Base-by-base conservation (phyloP, 73 alveolate species). In the Stentor roeselii region DNA sequence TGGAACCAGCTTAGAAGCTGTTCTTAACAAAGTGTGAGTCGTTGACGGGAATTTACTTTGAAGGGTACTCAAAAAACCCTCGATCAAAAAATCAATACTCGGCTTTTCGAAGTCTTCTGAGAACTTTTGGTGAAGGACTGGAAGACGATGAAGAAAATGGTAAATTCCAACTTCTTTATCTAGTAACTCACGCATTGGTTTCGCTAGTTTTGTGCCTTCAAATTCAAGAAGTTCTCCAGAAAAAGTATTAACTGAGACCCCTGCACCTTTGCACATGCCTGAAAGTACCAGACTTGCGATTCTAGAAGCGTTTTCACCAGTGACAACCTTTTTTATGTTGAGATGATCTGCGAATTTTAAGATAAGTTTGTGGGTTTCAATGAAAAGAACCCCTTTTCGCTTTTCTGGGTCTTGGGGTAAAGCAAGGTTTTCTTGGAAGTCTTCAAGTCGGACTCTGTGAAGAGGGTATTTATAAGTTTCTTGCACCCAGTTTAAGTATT, bases 271-370 rank as follows among this genome's bases (percentile, higher is more conserved):
- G 34, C 80, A 67, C 11, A 67, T 67, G 15, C 37, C 80, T 67
- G 80, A 67, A 21, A 67, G n/a, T 1, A 67, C 80, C 34, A 30
- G 80, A 1, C 42, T 34, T 21, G 80, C 21, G 1, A 67, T 32
- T 67, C 80, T 67, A 32, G 41, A 21, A 11, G 80, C 80, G 42
- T 40, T 67, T 67, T 67, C 80, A 14, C 80, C 80, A 30, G 80
- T 67, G 42, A 67, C 37, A 21, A 67, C 80, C 34, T 67, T 67
- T 21, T 34, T 21, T 15, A 21, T 27, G 42, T 34, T 34, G 41
- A 27, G 21, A 27, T 67, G 41, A 14, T 32, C 34, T 30, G 80
- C 80, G 37, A 67, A 30, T 27, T 67, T 32, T 0, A 32, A 14
- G 41, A 67, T 67, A 36, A 30, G 37, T 27, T 67, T 67, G 37